Base-by-base conservation (phyloP, 495 filamentous ascomycete genomes). In the Niebla homalea region DNA sequence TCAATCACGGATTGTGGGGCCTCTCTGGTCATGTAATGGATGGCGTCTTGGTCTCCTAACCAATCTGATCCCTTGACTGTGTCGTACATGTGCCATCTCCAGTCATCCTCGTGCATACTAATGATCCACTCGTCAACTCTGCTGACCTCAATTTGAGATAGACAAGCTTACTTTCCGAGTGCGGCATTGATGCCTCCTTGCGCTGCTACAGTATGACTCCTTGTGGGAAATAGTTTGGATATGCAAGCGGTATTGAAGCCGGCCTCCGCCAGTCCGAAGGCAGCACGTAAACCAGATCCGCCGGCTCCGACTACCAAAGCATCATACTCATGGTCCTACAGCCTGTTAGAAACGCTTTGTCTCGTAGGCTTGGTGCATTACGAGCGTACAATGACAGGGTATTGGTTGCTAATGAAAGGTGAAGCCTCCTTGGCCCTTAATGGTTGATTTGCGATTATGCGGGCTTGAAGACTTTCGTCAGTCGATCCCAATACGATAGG, bases 51-150 rank as follows among this genome's bases (percentile, higher is more conserved):
- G 70, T 97, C 90, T 65, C 90, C 90, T 29, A 97, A 78, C 90
- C 90, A 97, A 75, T 97, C 90, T 48, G 86, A 93, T 60, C 90
- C 90, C 74, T 97, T 97, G 54, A 97, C 90, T 42, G 90, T 97
- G 69, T 97, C 90, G 75, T 96, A 97, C 90, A 96, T 96, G 73
- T 97, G 90, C 90, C 90, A 96, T 68, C 90, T 82, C 90, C 90
- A 97, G 73, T 97, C 90, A 67, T 97, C 90, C 64, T 79, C 69
- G 67, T 84, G 80, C 81, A 86, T 85, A 66, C 76, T 80, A 37
- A 37, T 8, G 20, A 36, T n/a, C 11, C 16, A 21, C 29, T 54
- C 44, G 56, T 46, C 21, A 44, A 11, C 20, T 12, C 19, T 20
- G 14, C 20, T 35, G 45, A 43, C 7, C 7, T 25, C 15, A 32